Evolutionary conservation across 2,329 filamentous ascomycete species (phyloP).

Genomic region (Fusarium sp.): DNA sequence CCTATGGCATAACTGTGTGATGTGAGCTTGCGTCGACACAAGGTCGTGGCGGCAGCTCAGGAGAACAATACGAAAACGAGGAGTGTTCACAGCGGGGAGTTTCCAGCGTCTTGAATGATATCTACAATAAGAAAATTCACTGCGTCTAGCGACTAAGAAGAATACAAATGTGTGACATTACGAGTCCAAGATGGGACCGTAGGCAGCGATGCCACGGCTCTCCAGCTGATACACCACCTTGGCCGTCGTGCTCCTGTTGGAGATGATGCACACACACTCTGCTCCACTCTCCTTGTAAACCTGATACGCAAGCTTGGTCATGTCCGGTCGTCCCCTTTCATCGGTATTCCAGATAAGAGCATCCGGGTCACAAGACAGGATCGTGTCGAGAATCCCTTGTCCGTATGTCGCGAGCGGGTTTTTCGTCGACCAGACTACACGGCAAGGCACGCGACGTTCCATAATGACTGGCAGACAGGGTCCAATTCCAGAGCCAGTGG

Average conservation of each 20-base stretch:
- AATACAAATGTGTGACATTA: neutral
- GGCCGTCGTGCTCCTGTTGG: slow-evolving; percentile 69
- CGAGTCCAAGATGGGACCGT: slow-evolving; percentile 74
- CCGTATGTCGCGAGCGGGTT: slow-evolving; percentile 30
- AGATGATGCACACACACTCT: slow-evolving; percentile 75
- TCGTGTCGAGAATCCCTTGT: slow-evolving; percentile 19
- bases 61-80: neutral
- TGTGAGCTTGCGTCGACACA: neutral
- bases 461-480: slow-evolving; percentile 32
- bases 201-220: slow-evolving; percentile 69
- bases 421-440: slow-evolving; percentile 33
- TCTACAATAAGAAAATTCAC: neutral
- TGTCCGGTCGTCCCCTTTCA: slow-evolving; percentile 62
- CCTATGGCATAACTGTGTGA: neutral
- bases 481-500: slow-evolving; percentile 32
- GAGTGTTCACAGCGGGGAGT: neutral
- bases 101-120: neutral
- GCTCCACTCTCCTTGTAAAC: slow-evolving; percentile 61
- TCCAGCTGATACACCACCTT: slow-evolving; percentile 73
- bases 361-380: slow-evolving; percentile 19
- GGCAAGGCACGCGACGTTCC: slow-evolving; percentile 31
- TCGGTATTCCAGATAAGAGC: slow-evolving; percentile 64
- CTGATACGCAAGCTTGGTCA: slow-evolving; percentile 54
- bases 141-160: neutral
- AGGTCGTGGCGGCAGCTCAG: neutral